Evolutionary conservation across 2,329 filamentous ascomycete species (phyloP).

Genomic region (Diplodia sapinea): DNA sequence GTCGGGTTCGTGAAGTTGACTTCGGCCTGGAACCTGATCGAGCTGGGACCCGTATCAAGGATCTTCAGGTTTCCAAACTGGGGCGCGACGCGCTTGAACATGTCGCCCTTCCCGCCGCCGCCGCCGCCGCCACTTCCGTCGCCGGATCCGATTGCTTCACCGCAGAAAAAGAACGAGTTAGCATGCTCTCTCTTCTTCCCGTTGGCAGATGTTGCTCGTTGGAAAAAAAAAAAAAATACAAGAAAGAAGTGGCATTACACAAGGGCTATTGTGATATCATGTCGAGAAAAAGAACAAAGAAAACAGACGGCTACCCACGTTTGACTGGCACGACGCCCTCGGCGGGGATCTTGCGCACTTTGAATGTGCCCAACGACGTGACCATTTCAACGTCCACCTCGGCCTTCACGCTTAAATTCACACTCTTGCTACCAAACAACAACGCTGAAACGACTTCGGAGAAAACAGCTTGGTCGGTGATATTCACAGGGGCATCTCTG

Average conservation of each 20-base stretch:
- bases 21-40: conserved; percentile 71
- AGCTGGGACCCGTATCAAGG: conserved; percentile 71
- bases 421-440: conserved; percentile 71
- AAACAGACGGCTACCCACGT: conserved; percentile 75
- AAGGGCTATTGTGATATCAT: conserved; percentile 34
- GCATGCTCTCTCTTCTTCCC: conserved; percentile 33
- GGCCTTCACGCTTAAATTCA: conserved; percentile 78
- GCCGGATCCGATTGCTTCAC: conserved; percentile 43
- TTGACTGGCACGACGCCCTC: conserved; percentile 88
- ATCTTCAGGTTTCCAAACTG: conserved; percentile 75
- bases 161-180: conserved; percentile 38
- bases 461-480: conserved; percentile 81
- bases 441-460: conserved; percentile 80
- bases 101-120: conserved; percentile 47
- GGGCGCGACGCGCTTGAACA: conserved; percentile 62
- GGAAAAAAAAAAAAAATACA: conserved; percentile 30
- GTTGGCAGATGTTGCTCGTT: too few relatives aligned
- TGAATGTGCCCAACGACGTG: conserved; percentile 80
- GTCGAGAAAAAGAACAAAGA: conserved; percentile 42
- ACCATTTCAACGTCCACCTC: conserved; percentile 81
- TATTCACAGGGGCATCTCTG: conserved; percentile 77
- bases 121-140: conserved; percentile 33
- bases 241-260: conserved; percentile 22
- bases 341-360: conserved; percentile 80
- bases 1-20: conserved; percentile 92